These are phyloP conservation scores for Acidomyces sp. DNA, from an alignment of 495 filamentous ascomycete species.

Conservation along the genomic window DNA sequence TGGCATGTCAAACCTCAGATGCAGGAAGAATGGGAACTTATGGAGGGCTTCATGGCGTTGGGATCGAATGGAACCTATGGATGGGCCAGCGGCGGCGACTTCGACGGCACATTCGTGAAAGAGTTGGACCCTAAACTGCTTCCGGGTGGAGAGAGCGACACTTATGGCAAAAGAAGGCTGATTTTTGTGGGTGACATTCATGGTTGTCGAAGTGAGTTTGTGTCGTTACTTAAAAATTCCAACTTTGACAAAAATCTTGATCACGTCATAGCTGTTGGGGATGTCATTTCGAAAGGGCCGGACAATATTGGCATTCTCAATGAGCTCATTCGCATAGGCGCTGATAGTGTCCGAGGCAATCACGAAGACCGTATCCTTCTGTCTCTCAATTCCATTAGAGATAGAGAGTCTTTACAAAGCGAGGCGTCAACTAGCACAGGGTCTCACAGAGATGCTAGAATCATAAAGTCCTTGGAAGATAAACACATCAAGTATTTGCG, in stretches of 20 bases:
- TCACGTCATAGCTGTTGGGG: slow-evolving; percentile 71
- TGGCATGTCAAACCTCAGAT: slow-evolving; percentile 4
- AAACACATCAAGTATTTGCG: slow-evolving; percentile 12
- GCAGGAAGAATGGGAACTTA: slow-evolving; percentile 2
- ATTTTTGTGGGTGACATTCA: slow-evolving; percentile 84
- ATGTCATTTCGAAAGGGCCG: slow-evolving; percentile 80
- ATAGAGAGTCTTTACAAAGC: not conserved
- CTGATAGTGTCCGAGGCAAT: slow-evolving; percentile 78
- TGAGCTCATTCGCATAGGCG: slow-evolving; percentile 51
- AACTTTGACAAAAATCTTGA: slow-evolving; percentile 50
- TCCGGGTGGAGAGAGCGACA: slow-evolving; percentile 12
- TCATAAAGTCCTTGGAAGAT: slow-evolving; percentile 9
- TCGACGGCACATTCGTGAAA: slow-evolving; percentile 8
- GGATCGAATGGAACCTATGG: slow-evolving; percentile 8
- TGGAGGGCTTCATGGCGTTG: slow-evolving; percentile 4
- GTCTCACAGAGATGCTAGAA: slow-evolving; percentile 8
- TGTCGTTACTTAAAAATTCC: slow-evolving; percentile 52
- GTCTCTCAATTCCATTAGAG: not conserved
- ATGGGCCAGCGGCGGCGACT: slow-evolving; percentile 2
- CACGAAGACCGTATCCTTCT: slow-evolving; percentile 72
- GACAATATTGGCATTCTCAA: slow-evolving; percentile 68
- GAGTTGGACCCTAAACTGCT: slow-evolving; percentile 3
- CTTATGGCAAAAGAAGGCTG: slow-evolving; percentile 34
- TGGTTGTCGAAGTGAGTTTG: slow-evolving; percentile 58
- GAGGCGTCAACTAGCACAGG: slow-evolving; percentile 2